Base-by-base conservation (phyloP, 768 basidiomycete species). In the Psilocybe subaeruginosa region DNA sequence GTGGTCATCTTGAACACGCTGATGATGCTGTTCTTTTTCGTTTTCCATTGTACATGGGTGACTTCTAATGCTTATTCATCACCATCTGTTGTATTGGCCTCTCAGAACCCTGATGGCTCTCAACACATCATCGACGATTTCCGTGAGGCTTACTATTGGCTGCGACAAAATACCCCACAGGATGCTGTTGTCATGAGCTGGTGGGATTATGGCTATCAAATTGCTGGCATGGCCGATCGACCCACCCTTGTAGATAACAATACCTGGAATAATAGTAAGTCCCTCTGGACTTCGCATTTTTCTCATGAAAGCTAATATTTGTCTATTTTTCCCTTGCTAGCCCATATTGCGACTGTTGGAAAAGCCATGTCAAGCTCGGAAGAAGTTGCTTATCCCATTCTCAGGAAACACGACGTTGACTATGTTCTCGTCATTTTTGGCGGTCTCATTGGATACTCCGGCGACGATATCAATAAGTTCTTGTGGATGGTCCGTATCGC, bases 141-240 rank as follows among this genome's bases (percentile, higher is more conserved):
- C 88, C 85, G 97, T 60, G 97, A 99, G 79, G 97, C 97, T 11
- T 99, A 99, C 74, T 98, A 99, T 71, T 99, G 97, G 97, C 75
- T 99, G 51, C 83, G 97, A 55, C 91, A 96, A 77, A 99, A 99
- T 77, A 99, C 97, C 2, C 83, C 90, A 4, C 81, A 95, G 74
- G 89, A 93, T 62, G 88, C 95, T 4, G 96, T 99, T 33, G 89
- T 99, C 27, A 96, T 97, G 95, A 93, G 91, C 62, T 99, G 97
- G 97, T 99, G 97, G 97, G 97, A 99, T 78, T 99, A 99, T 67
- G 97, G 97, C 30, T 99, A 99, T 73, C 97, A 99, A 76, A 98
- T 99, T 70, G 97, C 97, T 43, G 97, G 97, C 43, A 97, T 99
- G 93, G 96, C 97, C 23, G 95, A 99, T 77, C 81, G 97, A 48